Evolutionary conservation across 2,329 filamentous ascomycete genomes (phyloP).

Genomic region (Xylaria sp.): DNA sequence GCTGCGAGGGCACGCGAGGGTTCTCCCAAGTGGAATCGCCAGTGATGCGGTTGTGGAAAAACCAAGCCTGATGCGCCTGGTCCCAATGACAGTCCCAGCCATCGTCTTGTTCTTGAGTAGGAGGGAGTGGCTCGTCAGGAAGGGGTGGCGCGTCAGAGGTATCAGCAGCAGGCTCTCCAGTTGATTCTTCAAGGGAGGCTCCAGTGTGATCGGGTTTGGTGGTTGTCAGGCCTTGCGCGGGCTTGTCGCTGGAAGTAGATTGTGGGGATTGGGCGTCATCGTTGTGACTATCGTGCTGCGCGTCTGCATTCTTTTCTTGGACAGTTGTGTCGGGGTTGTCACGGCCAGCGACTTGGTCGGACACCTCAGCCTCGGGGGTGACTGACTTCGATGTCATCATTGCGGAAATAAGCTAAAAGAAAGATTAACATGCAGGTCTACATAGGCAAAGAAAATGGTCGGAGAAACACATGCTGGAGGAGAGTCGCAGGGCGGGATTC

Average conservation of each 20-base stretch:
- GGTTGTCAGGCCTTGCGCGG: slow-evolving; percentile 8
- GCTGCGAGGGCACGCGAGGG: slow-evolving; percentile 72
- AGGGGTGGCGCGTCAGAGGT: slow-evolving; percentile 51
- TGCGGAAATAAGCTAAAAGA: slow-evolving; percentile 19
- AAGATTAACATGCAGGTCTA: slow-evolving; percentile 30
- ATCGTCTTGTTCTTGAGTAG: slow-evolving; percentile 72
- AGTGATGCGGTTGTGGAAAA: slow-evolving; percentile 87
- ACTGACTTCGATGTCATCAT: slow-evolving; percentile 21
- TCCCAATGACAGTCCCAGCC: slow-evolving; percentile 90
- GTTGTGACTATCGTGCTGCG: slow-evolving; percentile 2
- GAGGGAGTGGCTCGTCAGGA: slow-evolving; percentile 53
- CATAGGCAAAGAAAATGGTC: slow-evolving; percentile 10
- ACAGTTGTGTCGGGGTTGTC: slow-evolving; percentile 1
- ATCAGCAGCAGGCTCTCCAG: slow-evolving; percentile 23
- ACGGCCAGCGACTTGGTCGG: slow-evolving; percentile 14
- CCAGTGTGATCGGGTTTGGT: slow-evolving; percentile 33
- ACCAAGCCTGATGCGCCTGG: slow-evolving; percentile 73
- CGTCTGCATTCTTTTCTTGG: not conserved
- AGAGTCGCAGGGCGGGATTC: slow-evolving; percentile 9
- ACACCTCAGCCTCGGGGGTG: slow-evolving; percentile 20
- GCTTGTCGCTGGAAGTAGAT: slow-evolving; percentile 17
- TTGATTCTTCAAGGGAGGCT: slow-evolving; percentile 42
- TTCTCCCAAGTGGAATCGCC: slow-evolving; percentile 85
- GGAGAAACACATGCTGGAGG: slow-evolving; percentile 34
- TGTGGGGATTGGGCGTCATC: slow-evolving; percentile 19